Evolutionary conservation across 805 yeast genomes (phyloP), one percentile per base, ranked within the genome.

Genomic region (Ogataea sp.): DNA sequence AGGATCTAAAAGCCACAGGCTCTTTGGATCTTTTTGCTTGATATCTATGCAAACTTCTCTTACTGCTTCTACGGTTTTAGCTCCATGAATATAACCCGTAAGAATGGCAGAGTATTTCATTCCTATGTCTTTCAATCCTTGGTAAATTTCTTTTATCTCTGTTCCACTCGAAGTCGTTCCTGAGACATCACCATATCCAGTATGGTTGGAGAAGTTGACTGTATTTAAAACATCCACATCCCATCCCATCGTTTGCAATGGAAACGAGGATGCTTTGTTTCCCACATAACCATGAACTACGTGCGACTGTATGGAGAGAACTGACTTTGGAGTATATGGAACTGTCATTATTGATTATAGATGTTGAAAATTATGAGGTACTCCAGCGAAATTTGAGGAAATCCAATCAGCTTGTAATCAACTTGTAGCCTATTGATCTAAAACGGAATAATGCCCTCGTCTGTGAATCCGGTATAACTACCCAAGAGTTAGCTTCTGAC

Each of bases 231-330:
- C 72, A 51, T 80, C 87, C 9, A 80, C 83, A 44, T 80, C 77
- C 84, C 84, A 79, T 7, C 81, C 80, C n/a, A 66, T 61, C 39
- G 65, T 68, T 48, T 80, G 85, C 7, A 80, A 55, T 0, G 85
- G 84, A 50, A 80, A 80, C 0, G 80, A 70, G 2, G 79, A 71
- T 0, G 83, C 82, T 47, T 76, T 72, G 47, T 79, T 78, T 0
- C 87, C 87, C 27, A 80, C 87, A 46, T 78, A 80, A 2, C 87
- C 87, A 53, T 80, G 86, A 7, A 71, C 80, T 13, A 80, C 86
- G 53, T 80, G 86, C 4, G 37, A 35, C 15, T 35, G 37, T 3
- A 35, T 35, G n/a, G 37, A 35, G 3, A 35, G 24, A 2, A 34
- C 31, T n/a, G 11, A n/a, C 11, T 35, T 35, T 27, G 21, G 16